A percentile compares a stretch with the other conserved stretches of the same genome.
Evolutionary conservation across 2,329 filamentous ascomycete genomes (phyloP).

Genomic region (Aspergillus costaricaensis): DNA sequence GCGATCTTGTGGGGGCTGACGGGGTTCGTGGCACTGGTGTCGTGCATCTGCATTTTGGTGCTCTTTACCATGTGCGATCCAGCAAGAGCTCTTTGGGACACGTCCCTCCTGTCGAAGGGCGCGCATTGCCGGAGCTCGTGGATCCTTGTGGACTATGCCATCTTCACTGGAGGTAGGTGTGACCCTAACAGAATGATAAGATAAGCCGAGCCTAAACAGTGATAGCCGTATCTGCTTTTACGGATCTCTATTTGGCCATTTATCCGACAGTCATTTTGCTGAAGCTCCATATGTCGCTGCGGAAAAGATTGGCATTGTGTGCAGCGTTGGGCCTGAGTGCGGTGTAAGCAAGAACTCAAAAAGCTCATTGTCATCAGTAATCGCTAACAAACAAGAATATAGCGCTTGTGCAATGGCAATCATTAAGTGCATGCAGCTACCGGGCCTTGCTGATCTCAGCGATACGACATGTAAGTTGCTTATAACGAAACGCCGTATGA

Average conservation of each 20-base stretch:
- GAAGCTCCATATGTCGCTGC: conserved; percentile 29
- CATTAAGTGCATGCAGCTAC: conserved; percentile 35
- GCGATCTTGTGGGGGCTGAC: conserved; percentile 30
- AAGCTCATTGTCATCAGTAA: background rate
- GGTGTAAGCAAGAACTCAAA: conserved; percentile 25
- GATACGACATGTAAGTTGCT: conserved; percentile 35
- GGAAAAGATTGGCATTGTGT: conserved; percentile 23
- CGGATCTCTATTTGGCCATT: conserved; percentile 35
- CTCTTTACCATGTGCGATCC: conserved; percentile 42
- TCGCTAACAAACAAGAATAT: background rate
- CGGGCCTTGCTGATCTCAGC: conserved; percentile 26
- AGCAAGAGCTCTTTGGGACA: conserved; percentile 41
- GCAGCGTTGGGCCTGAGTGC: conserved; percentile 32
- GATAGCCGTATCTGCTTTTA: conserved; percentile 28
- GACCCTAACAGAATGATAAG: conserved; percentile 15
- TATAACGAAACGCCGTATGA: background rate
- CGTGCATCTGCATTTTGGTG: conserved; percentile 33
- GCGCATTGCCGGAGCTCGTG: conserved; percentile 37
- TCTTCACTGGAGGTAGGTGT: conserved; percentile 41
- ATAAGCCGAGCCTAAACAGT: background rate
- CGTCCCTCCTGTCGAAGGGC: conserved; percentile 24
- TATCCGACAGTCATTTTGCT: conserved; percentile 33
- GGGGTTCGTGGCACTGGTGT: conserved; percentile 30
- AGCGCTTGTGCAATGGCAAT: conserved; percentile 38
- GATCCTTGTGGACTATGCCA: conserved; percentile 43